These are phyloP conservation scores for Tetrapisispora nanseiensis DNA, from an alignment of 805 yeast species.

Conservation along the genomic window DNA sequence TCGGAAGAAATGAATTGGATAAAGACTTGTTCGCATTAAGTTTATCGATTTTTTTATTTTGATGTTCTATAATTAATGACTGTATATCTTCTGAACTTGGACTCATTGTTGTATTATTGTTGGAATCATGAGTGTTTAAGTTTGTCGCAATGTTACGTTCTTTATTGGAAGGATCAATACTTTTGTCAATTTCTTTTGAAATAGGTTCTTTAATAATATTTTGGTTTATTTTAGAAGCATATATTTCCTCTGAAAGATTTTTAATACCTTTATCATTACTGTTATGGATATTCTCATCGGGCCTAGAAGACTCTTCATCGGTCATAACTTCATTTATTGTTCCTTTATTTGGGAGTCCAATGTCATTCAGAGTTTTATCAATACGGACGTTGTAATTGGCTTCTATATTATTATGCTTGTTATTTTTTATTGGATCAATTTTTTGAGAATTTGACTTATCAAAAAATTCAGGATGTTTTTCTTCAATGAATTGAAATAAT, in stretches of 20 bases:
- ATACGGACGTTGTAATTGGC: too few relatives aligned
- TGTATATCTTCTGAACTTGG: not conserved
- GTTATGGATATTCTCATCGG: too few relatives aligned
- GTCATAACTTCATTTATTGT: too few relatives aligned
- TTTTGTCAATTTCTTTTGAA: too few relatives aligned
- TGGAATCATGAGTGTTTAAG: not conserved
- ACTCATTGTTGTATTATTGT: not conserved
- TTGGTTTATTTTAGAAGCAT: not conserved
- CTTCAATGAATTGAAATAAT: slow-evolving; percentile 25
- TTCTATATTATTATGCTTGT: too few relatives aligned
- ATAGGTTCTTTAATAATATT: too few relatives aligned
- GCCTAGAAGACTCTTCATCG: too few relatives aligned
- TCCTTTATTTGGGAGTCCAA: too few relatives aligned
- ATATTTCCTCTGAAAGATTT: not conserved
- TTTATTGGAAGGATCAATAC: too few relatives aligned
- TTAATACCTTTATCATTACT: too few relatives aligned
- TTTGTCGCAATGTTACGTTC: not conserved
- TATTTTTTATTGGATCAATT: too few relatives aligned
- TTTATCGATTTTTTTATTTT: slow-evolving; percentile 7
- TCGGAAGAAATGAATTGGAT: not conserved
- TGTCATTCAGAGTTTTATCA: too few relatives aligned
- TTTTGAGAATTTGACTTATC: not conserved
- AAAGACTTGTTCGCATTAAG: not conserved
- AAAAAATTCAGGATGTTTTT: not conserved
- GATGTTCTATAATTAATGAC: slow-evolving; percentile 7